Percentiles rank a stretch among this genome's conserved stretches.
These are phyloP conservation scores for Suhomyces bribrorum DNA, from an alignment of 1,139 yeast genomes.

Conservation along the genomic window DNA sequence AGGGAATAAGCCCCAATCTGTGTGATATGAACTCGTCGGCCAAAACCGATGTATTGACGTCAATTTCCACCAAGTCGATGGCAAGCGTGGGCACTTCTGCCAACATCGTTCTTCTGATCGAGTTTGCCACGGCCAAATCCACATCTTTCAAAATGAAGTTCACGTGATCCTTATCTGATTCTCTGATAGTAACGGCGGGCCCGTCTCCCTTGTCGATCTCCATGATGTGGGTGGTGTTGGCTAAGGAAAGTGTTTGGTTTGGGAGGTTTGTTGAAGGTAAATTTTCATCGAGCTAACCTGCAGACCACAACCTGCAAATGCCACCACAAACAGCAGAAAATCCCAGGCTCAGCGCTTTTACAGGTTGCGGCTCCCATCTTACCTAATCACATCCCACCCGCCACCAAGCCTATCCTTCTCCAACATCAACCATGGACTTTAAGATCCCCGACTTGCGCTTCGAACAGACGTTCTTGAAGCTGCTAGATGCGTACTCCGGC, in stretches of 20 bases:
- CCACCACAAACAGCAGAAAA: background rate
- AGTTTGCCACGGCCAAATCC: constrained; percentile 89
- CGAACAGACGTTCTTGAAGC: constrained; percentile 57
- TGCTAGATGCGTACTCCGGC: constrained; percentile 43
- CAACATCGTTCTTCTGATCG: constrained; percentile 86
- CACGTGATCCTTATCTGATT: constrained; percentile 80
- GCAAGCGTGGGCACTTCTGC: constrained; percentile 97
- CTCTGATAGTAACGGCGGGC: constrained; percentile 87
- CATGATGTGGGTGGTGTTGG: constrained; percentile 30
- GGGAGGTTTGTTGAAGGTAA: constrained; percentile 4
- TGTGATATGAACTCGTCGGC: constrained; percentile 97
- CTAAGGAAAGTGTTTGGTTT: constrained; percentile 1
- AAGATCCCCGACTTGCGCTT: constrained; percentile 67
- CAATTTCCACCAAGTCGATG: constrained; percentile 93
- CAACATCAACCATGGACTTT: constrained; percentile 15
- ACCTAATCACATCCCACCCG: background rate
- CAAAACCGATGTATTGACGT: constrained; percentile 86
- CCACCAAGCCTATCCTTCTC: no score
- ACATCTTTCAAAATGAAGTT: constrained; percentile 87
- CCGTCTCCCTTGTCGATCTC: constrained; percentile 43
- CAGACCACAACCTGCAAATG: constrained; percentile 2
- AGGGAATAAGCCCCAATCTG: constrained; percentile 87
- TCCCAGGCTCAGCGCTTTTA: background rate
- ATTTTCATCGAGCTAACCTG: constrained; percentile 1
- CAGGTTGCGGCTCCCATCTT: background rate